phyloP scores from a whole-genome alignment of 2,329 filamentous ascomycete species.

The Thelonectria blattea region DNA sequence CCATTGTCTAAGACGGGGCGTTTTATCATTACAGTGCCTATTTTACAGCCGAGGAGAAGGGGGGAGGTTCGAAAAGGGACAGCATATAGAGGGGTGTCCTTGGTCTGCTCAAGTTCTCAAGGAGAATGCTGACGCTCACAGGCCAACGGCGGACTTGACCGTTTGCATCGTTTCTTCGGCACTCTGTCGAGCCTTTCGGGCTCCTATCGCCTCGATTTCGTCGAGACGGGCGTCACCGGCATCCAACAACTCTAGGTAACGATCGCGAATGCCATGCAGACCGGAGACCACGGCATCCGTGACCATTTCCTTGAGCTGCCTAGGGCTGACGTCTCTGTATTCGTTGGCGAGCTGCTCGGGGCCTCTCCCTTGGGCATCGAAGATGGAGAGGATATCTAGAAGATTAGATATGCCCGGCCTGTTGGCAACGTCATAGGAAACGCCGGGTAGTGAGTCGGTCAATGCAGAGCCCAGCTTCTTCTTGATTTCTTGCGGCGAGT shows the following conservation, averaged over 20 bases:
- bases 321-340: slow-evolving; percentile 47
- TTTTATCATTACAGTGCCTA: slow-evolving; percentile 4
- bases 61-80: not conserved
- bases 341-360: slow-evolving; percentile 49
- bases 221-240: slow-evolving; percentile 60
- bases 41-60: not conserved
- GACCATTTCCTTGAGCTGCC: slow-evolving; percentile 58
- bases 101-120: slow-evolving; percentile 8
- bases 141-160: slow-evolving; percentile 59
- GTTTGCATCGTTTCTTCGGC: slow-evolving; percentile 64
- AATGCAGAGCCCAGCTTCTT: slow-evolving; percentile 74
- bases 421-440: slow-evolving; percentile 72
- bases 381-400: slow-evolving; percentile 77
- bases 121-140: slow-evolving; percentile 39
- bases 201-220: slow-evolving; percentile 63
- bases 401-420: slow-evolving; percentile 90
- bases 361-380: slow-evolving; percentile 55
- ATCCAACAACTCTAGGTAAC: slow-evolving; percentile 59
- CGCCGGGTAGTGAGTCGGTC: slow-evolving; percentile 72
- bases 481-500: slow-evolving; percentile 67
- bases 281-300: slow-evolving; percentile 61
- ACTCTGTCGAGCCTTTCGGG: slow-evolving; percentile 64
- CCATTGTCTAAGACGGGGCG: not conserved
- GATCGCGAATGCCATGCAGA: slow-evolving; percentile 60
- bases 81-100: not conserved